phyloP scores from a whole-genome alignment of 192 early-diverging fungal genomes.

The Coemansia sp. region DNA sequence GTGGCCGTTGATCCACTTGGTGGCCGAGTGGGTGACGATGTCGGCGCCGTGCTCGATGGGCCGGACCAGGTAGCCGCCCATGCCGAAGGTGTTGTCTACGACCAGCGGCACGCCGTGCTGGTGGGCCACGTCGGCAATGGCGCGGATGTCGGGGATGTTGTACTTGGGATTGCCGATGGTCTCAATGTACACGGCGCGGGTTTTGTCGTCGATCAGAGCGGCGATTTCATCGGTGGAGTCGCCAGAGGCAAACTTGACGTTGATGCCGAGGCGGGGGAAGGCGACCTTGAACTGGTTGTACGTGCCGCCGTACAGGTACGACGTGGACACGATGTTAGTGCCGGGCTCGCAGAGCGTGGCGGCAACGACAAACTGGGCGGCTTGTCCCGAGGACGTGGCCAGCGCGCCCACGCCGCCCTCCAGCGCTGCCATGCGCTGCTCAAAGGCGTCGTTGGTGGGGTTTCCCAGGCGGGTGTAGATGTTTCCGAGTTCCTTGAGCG shows the following conservation, averaged over 20 bases:
- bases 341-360: constrained; percentile 74
- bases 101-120: constrained; percentile 81
- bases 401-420: constrained; percentile 83
- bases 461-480: constrained; percentile 85
- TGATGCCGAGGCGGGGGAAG: constrained; percentile 80
- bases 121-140: constrained; percentile 78
- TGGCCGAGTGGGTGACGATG: constrained; percentile 90
- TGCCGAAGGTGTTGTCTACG: constrained; percentile 97
- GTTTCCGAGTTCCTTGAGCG: constrained; percentile 69
- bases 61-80: constrained; percentile 76
- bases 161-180: constrained; percentile 89
- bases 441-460: constrained; percentile 86
- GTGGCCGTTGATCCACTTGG: constrained; percentile 93
- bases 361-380: constrained; percentile 83
- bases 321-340: constrained; percentile 85
- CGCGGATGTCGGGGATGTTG: constrained; percentile 83
- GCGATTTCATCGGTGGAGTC: constrained; percentile 75
- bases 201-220: constrained; percentile 81
- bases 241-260: constrained; percentile 70
- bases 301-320: constrained; percentile 72
- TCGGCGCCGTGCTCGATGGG: constrained; percentile 95
- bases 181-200: constrained; percentile 89
- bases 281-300: constrained; percentile 85
- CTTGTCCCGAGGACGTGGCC: constrained; percentile 73
- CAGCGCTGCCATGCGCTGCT: constrained; percentile 87